These are phyloP conservation scores for Candida neerlandica DNA, from an alignment of 1,139 yeast genomes.

Conservation along the genomic window DNA sequence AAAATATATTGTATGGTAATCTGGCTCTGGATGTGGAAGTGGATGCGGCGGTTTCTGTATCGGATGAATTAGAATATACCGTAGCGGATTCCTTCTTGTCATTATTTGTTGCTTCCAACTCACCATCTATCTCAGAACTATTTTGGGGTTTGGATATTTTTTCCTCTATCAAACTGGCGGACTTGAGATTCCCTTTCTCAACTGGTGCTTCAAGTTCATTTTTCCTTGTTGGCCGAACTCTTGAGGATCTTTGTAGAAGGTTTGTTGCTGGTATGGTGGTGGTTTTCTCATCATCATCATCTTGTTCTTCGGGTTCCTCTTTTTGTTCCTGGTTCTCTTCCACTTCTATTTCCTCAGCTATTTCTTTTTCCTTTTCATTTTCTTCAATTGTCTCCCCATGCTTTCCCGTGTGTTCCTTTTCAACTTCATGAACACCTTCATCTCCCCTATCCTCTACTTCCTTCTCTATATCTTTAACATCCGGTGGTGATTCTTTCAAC, in stretches of 20 bases:
- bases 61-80: not conserved
- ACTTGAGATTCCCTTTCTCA: not conserved
- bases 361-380: not conserved
- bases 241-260: not conserved
- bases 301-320: not conserved
- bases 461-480: not conserved
- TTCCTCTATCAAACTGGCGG: not conserved
- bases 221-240: not conserved
- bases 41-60: not conserved
- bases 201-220: not conserved
- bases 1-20: conserved; percentile 7
- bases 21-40: conserved; percentile 1
- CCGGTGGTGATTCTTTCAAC: too few relatives aligned
- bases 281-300: not conserved
- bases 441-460: not conserved
- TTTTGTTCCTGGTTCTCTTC: not conserved
- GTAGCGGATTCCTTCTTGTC: not conserved
- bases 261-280: not conserved
- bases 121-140: not conserved
- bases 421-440: not conserved
- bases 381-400: not conserved
- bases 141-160: not conserved
- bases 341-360: too few relatives aligned
- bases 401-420: not conserved
- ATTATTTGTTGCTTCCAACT: not conserved